Evolutionary conservation across 2,329 filamentous ascomycete species (phyloP).

Genomic region (Beauveria medogensis): DNA sequence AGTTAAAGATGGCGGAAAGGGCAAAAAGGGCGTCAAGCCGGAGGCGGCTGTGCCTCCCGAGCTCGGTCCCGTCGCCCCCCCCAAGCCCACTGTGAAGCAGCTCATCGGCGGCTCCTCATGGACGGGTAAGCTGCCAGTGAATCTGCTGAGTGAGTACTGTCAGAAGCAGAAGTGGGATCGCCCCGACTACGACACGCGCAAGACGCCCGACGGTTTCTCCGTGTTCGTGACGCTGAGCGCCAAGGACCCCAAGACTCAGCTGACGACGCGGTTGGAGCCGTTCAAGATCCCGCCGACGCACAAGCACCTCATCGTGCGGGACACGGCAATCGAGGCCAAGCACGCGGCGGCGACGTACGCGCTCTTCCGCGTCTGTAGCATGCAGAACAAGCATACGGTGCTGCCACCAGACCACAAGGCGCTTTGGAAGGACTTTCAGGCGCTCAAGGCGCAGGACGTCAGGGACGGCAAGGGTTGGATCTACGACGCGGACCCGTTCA

Average conservation of each 20-base stretch:
- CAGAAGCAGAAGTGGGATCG: slow-evolving; percentile 94
- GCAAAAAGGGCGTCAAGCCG: slow-evolving; percentile 40
- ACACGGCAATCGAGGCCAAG: slow-evolving; percentile 79
- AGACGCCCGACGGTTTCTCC: slow-evolving; percentile 65
- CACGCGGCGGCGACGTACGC: slow-evolving; percentile 91
- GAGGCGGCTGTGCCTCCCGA: slow-evolving; percentile 22
- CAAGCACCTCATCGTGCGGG: slow-evolving; percentile 65
- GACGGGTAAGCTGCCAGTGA: slow-evolving; percentile 95
- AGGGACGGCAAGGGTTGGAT: slow-evolving; percentile 74
- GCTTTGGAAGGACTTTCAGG: slow-evolving; percentile 85
- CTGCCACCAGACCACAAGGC: slow-evolving; percentile 83
- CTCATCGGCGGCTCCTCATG: slow-evolving; percentile 91
- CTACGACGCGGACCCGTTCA: slow-evolving; percentile 94
- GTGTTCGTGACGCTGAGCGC: slow-evolving; percentile 73
- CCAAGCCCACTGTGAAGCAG: slow-evolving; percentile 61
- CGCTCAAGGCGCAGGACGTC: slow-evolving; percentile 72
- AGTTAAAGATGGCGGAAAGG: slow-evolving; percentile 46
- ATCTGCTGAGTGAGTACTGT: slow-evolving; percentile 87
- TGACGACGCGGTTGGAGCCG: slow-evolving; percentile 65
- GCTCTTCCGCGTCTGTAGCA: slow-evolving; percentile 84
- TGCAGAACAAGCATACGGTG: slow-evolving; percentile 93
- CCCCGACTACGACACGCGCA: slow-evolving; percentile 80
- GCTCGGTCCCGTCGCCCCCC: slow-evolving; percentile 33
- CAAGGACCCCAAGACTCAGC: slow-evolving; percentile 74
- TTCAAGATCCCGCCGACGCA: slow-evolving; percentile 73